Evolutionary conservation across 2,329 filamentous ascomycete genomes (phyloP).

Genomic region (Aspergillus luchuensis): DNA sequence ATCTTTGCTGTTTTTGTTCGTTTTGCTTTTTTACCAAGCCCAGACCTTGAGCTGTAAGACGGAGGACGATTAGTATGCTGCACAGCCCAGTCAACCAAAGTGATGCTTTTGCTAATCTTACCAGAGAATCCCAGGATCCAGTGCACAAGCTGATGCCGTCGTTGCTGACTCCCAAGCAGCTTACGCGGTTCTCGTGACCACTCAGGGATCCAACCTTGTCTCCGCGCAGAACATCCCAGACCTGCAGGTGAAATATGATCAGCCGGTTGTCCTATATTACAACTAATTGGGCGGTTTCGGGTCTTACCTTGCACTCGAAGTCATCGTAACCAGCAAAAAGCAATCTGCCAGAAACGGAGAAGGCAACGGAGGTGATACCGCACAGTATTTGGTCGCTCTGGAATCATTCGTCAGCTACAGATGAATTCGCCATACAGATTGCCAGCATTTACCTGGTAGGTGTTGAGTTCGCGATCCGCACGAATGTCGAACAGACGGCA

Average conservation of each 20-base stretch:
- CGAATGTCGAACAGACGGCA: slow-evolving; percentile 98
- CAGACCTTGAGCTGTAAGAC: slow-evolving; percentile 75
- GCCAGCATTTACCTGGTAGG: slow-evolving; percentile 55
- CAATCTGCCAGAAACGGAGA: slow-evolving; percentile 91
- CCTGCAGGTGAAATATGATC: slow-evolving; percentile 55
- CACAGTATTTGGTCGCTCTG: slow-evolving; percentile 97
- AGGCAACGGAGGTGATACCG: slow-evolving; percentile 96
- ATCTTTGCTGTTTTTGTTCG: slow-evolving; percentile 35
- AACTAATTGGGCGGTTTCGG: neutral
- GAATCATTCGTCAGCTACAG: slow-evolving; percentile 14
- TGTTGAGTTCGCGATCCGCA: slow-evolving; percentile 78
- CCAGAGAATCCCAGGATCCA: slow-evolving; percentile 98
- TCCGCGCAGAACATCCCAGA: slow-evolving; percentile 95
- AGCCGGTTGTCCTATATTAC: slow-evolving; percentile 22
- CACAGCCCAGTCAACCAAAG: neutral
- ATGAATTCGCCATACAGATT: neutral
- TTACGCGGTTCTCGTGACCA: slow-evolving; percentile 97
- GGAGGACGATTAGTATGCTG: slow-evolving; percentile 15
- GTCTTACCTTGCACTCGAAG: slow-evolving; percentile 96
- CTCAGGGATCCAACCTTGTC: slow-evolving; percentile 96
- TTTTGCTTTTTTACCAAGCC: slow-evolving; percentile 64
- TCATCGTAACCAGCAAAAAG: slow-evolving; percentile 98
- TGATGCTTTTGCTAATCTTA: slow-evolving; percentile 54
- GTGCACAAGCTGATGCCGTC: slow-evolving; percentile 99
- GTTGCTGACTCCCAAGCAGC: slow-evolving; percentile 97